Percentiles rank a stretch among this genome's conserved stretches.
phyloP scores from a whole-genome alignment of 768 basidiomycete species.

The Mycena albidolilacea region DNA sequence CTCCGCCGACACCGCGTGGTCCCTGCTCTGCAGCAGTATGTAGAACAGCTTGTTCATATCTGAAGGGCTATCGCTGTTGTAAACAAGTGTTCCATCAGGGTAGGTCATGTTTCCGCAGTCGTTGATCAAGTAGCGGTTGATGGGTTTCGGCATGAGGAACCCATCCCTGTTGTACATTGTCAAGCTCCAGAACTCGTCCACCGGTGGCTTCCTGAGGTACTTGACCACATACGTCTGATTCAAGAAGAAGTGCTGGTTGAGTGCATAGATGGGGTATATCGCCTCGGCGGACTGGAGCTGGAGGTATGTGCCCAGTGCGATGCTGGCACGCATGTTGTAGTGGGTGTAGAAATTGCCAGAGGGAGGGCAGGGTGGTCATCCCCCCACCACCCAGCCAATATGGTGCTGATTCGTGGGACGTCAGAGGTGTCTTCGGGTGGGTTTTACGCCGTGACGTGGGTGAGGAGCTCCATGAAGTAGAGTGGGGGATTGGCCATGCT shows the following conservation, averaged over 20 bases:
- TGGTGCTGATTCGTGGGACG: neutral
- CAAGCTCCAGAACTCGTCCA: constrained; percentile 28
- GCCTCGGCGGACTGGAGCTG: constrained; percentile 6
- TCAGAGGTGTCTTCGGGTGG: constrained; percentile 4
- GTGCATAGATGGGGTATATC: constrained; percentile 3
- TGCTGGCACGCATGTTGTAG: constrained; percentile 10
- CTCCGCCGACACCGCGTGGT: neutral
- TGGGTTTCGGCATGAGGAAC: constrained; percentile 15
- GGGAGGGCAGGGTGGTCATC: neutral
- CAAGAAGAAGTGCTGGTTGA: neutral
- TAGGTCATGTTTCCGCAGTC: constrained; percentile 26
- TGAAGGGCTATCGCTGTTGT: neutral
- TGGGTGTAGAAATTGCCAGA: constrained; percentile 23
- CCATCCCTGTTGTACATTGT: constrained; percentile 19
- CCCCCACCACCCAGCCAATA: constrained; percentile 4
- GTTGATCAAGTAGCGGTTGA: constrained; percentile 14
- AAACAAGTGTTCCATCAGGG: constrained; percentile 16
- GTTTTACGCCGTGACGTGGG: constrained; percentile 13
- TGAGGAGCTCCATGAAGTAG: constrained; percentile 12
- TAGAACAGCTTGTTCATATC: constrained; percentile 10
- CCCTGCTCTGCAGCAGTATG: constrained; percentile 16
- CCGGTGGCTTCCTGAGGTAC: constrained; percentile 23
- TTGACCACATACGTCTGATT: constrained; percentile 3
- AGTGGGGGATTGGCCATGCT: neutral
- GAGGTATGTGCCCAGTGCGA: constrained; percentile 2